Base-by-base conservation (phyloP, 352 stramenopile genomes). In the Phytophthora palmivora region DNA sequence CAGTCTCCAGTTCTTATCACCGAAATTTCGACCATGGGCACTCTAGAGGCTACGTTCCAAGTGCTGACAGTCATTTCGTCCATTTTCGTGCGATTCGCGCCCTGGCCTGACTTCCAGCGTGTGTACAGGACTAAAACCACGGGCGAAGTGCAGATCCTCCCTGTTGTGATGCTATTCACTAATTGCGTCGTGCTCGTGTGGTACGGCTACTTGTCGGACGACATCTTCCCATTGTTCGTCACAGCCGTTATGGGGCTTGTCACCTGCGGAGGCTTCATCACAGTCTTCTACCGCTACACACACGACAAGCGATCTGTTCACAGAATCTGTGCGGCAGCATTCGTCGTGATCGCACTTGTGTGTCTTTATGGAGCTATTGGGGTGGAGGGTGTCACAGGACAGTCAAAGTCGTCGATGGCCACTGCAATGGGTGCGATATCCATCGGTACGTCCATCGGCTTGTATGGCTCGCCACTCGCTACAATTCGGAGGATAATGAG, bases 11-110 rank as follows among this genome's bases (percentile, higher is more conserved):
- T 22, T 47, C 37, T 33, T 14, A 2, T 8, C 8, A 4, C 24
- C 6, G 24, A 28, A 15, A 14, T 50, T 43, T 7, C 30, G 16
- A 46, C 10, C 22, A 74, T 74, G 68, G 62, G 43, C 10, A 50
- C 49, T 30, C 18, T 70, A 14, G 46, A 60, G 22, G 56, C 59
- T 14, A 66, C 44, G 6, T 58, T 91, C 66, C 78, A 85, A 70
- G 71, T 88, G 22, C 48, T 91, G 37, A 80, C 78, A 14, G 85
- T 84, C 51, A 73, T 89, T 41, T 87, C 81, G 45, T 78, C 76
- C 53, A 67, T 88, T 42, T 89, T 87, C 67, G 85, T 91, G 80
- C 80, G 79, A 15, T 24, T 88, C 26, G 77, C 79, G 22, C 82
- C 82, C 8, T 76, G 68, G 42, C 73, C 76, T 10, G 66, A 79